Evolutionary conservation across 2,329 filamentous ascomycete species (phyloP), one percentile per base, ranked within the genome.

Genomic region (Dendryphion nanum): DNA sequence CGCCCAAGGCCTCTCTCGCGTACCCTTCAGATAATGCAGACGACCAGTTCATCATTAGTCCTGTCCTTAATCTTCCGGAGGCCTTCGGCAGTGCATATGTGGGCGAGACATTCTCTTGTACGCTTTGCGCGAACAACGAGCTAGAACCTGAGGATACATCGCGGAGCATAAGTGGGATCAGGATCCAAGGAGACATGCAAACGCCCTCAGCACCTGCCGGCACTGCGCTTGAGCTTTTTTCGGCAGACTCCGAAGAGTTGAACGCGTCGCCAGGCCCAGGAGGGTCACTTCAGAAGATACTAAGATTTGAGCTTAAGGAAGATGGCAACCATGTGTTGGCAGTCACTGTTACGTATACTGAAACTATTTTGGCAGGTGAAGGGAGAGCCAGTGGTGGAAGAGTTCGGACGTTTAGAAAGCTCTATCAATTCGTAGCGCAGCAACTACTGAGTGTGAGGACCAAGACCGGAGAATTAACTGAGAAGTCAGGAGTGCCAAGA

Each of bases 351-450:
- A 91, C 85, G 49, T 97, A 97, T 68, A 94, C 89, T 38, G 91
- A 97, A 67, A 89, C 86, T 0, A 78, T 77, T n/a, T 73, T 85
- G 52, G 45, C 55, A 5, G 56, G 59, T 20, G 63, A 62, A 36
- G 64, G 57, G 19, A 70, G 46, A 45, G 74, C 75, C 16, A 74
- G 73, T 2, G 73, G 74, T 39, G 77, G 76, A 4, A 78, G 88
- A 34, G 84, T 86, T 24, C 76, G 93, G 42, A 95, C 89, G 7
- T 97, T 97, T 61, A 76, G 91, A 50, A 97, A 97, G 70, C 71
- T 98, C 43, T 98, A 97, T 66, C 93, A 97, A 65, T 98, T 98
- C 61, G 83, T 94, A 38, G 93, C 90, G 60, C 91, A 95, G 71
- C 82, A 88, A 26, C 86, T 89, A 43, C 73, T 98, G 50, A 88